A percentile compares a stretch with the other conserved stretches of the same genome.
phyloP scores from a whole-genome alignment of 768 basidiomycete species.

The Podaxis sp. region DNA sequence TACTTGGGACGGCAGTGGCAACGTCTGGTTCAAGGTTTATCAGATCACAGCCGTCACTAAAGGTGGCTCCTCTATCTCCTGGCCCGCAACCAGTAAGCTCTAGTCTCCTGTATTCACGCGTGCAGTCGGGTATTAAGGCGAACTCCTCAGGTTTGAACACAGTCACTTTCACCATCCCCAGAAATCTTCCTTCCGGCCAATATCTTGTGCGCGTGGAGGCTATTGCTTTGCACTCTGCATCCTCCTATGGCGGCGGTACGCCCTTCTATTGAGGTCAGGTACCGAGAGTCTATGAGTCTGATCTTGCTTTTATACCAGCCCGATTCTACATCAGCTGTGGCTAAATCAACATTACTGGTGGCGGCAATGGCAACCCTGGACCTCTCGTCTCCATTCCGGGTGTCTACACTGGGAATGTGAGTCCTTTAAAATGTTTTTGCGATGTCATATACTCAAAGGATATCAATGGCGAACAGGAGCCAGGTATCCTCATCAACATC shows the following conservation, averaged over 20 bases:
- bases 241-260: conserved; percentile 32
- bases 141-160: neutral
- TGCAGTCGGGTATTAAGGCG: neutral
- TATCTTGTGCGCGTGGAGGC: conserved; percentile 38
- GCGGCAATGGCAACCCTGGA: conserved; percentile 22
- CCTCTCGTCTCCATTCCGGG: conserved; percentile 28
- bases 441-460: neutral
- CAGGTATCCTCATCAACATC: conserved; percentile 22
- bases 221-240: conserved; percentile 38
- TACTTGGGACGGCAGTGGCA: conserved; percentile 37
- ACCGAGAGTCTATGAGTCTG: neutral
- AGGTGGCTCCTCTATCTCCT: conserved; percentile 37
- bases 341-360: conserved; percentile 36
- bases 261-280: neutral
- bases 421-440: neutral
- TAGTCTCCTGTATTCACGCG: neutral
- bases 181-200: conserved; percentile 34
- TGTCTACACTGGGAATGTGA: conserved; percentile 26
- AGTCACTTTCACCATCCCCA: conserved; percentile 35
- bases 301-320: conserved; percentile 11
- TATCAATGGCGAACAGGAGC: conserved; percentile 9
- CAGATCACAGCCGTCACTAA: conserved; percentile 39
- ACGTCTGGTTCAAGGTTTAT: conserved; percentile 45
- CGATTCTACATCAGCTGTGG: conserved; percentile 35
- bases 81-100: conserved; percentile 31